These are phyloP conservation scores for Irineochytrium annulatum DNA, from an alignment of 192 early-diverging fungal species.

Conservation along the genomic window DNA sequence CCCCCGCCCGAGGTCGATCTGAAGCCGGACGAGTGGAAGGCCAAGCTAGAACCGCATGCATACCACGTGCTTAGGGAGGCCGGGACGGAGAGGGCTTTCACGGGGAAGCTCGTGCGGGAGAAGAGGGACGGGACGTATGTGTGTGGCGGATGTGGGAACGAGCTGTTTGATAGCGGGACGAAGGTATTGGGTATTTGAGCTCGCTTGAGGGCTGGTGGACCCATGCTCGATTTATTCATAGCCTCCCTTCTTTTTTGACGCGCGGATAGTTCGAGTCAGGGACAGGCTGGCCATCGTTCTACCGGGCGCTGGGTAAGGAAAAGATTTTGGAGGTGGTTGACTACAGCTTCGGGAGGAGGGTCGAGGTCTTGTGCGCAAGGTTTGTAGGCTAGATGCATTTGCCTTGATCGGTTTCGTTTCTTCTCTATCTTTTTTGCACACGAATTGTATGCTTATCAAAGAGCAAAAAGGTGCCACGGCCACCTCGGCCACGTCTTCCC, in stretches of 20 bases:
- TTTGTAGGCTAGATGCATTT: too few species aligned
- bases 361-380: slow-evolving; percentile 4
- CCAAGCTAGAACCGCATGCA: too few species aligned
- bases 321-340: background rate
- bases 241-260: too few species aligned
- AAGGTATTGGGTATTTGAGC: background rate
- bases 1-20: too few species aligned
- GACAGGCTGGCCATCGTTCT: slow-evolving; percentile 9
- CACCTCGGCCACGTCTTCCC: slow-evolving; percentile 8
- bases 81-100: slow-evolving; percentile 10
- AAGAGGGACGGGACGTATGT: background rate
- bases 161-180: background rate
- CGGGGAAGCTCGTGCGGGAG: background rate
- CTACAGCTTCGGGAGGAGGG: background rate
- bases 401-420: too few species aligned
- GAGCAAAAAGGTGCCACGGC: slow-evolving; percentile 6
- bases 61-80: background rate
- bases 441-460: too few species aligned
- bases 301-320: background rate
- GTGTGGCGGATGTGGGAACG: background rate
- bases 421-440: too few species aligned
- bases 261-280: background rate
- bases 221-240: background rate
- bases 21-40: too few species aligned
- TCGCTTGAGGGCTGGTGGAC: too few species aligned